Evolutionary conservation across 495 filamentous ascomycete species (phyloP), one percentile per base, ranked within the genome.

Genomic region (Viridothelium virens): DNA sequence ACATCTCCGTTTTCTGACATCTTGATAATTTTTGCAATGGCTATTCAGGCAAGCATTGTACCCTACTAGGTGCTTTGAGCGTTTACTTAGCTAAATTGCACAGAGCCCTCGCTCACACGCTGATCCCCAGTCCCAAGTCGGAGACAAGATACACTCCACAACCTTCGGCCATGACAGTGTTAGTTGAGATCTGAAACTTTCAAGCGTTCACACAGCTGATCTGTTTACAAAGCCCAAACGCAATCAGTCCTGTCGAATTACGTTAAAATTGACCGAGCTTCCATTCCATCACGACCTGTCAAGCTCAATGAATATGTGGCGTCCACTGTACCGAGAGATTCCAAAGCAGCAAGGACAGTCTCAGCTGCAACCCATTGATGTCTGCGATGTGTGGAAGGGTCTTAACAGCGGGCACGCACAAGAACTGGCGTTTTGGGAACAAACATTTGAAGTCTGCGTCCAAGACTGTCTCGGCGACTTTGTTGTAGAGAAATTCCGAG

Each of bases 381-480:
- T 59, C 14, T 34, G 53, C 36, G 53, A 59, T 36, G 31, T 36
- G 5, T 59, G 53, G 53, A 59, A 59, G 53, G 53, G 53, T 36
- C 31, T 59, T 6, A 59, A 31, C 31, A 34, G 9, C 31, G 31
- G 2, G 2, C 31, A 59, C 36, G 53, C 53, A 59, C 33, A 59
- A 36, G 53, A 59, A 14, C 5, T 59, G 31, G 18, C 53, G 2
- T 59, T 59, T 31, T 59, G 53, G 53, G 31, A 59, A 59, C 4
- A 9, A 6, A 5, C 25, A 18, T 59, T 59, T 31, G 3, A 59
- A 34, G 9, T 14, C 5, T 11, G 18, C 31, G 36, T 59, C 53
- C 53, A 59, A 59, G 53, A 59, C 10, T 59, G 53, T 18, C 53
- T 59, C 7, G 53, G 53, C 53, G 31, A 59, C 7, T 59, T 59